Conservation (phyloP, 2,329 filamentous ascomycete genomes). For the Cladorrhinum sp. region DNA sequence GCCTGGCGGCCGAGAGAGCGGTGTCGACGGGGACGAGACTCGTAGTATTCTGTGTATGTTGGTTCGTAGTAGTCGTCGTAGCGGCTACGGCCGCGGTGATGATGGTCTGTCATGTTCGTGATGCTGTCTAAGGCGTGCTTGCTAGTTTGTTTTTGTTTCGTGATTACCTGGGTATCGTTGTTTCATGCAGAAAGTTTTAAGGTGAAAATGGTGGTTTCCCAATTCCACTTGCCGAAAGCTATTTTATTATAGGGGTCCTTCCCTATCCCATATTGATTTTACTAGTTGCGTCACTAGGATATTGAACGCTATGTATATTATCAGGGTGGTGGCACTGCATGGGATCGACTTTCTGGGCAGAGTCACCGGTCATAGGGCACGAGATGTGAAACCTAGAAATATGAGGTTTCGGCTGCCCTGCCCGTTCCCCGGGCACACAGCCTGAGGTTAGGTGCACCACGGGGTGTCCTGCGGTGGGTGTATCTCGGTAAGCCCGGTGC, state of each 20-base stretch:
- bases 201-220: not conserved
- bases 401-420: not conserved
- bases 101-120: constrained; percentile 14
- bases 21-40: constrained; percentile 16
- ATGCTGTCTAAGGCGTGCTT: constrained; percentile 6
- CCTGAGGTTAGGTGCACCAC: too few species aligned
- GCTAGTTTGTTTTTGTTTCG: not conserved
- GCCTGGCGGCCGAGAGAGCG: constrained; percentile 24
- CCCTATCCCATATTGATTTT: not conserved
- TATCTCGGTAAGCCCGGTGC: too few species aligned
- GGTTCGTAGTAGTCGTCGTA: constrained; percentile 14
- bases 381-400: not conserved
- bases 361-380: not conserved
- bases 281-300: not conserved
- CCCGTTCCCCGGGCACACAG: too few species aligned
- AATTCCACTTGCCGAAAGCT: not conserved
- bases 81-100: constrained; percentile 17
- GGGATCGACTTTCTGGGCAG: not conserved
- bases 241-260: not conserved
- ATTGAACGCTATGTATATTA: not conserved
- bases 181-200: not conserved
- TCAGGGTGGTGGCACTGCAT: not conserved
- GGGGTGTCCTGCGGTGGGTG: too few species aligned
- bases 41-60: constrained; percentile 1
- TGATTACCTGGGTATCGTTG: not conserved